A percentile compares a stretch with the other conserved stretches of the same genome.
Evolutionary conservation across 2,329 filamentous ascomycete species (phyloP).

Genomic region (Leptographium galeiforme): DNA sequence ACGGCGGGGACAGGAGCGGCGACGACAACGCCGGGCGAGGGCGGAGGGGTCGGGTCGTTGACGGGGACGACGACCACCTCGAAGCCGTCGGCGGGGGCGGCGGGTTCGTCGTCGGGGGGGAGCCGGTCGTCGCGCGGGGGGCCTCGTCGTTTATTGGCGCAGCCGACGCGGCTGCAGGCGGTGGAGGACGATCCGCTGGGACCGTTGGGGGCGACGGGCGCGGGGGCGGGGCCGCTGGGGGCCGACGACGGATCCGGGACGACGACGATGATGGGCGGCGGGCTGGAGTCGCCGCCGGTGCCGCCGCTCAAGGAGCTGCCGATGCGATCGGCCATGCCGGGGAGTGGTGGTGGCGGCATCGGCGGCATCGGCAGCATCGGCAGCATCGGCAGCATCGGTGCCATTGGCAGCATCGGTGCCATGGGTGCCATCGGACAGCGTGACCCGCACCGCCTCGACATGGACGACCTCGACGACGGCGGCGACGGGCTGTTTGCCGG

Average conservation of each 20-base stretch:
- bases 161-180: constrained; percentile 65
- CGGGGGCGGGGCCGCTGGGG: constrained; percentile 14
- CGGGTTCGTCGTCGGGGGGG: constrained; percentile 10
- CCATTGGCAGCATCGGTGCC: neutral
- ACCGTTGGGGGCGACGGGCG: constrained; percentile 50
- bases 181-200: constrained; percentile 65
- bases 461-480: constrained; percentile 46
- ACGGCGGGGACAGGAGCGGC: neutral
- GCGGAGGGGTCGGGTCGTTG: constrained; percentile 6
- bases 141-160: constrained; percentile 53
- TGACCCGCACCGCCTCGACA: constrained; percentile 53
- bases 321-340: constrained; percentile 44
- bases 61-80: constrained; percentile 3
- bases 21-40: constrained; percentile 13
- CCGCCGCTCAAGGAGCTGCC: constrained; percentile 54
- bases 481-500: constrained; percentile 20
- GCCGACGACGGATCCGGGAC: neutral
- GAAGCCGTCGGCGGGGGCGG: constrained; percentile 10
- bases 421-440: too few relatives aligned
- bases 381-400: neutral
- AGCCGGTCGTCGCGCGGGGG: constrained; percentile 30
- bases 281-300: constrained; percentile 41
- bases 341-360: constrained; percentile 20
- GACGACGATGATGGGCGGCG: neutral
- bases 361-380: neutral